phyloP scores from a whole-genome alignment of 495 filamentous ascomycete genomes.

The Neurospora sp. region DNA sequence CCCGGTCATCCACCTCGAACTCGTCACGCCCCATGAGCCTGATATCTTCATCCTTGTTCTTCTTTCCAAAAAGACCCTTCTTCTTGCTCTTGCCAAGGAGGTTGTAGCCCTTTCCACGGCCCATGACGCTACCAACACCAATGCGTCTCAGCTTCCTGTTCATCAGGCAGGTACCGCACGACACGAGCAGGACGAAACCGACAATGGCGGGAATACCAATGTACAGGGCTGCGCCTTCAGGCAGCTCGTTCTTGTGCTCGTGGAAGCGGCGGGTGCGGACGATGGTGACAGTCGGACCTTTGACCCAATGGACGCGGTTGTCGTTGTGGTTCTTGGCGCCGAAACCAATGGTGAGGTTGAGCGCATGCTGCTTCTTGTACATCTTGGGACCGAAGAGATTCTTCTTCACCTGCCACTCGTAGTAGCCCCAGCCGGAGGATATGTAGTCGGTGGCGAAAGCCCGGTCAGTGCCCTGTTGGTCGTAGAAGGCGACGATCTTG shows the following conservation, averaged over 20 bases:
- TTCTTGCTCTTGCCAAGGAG: constrained; percentile 24
- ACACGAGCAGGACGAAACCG: constrained; percentile 22
- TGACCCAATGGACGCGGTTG: constrained; percentile 8
- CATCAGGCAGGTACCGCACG: constrained; percentile 25
- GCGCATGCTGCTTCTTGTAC: constrained; percentile 12
- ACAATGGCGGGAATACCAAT: constrained; percentile 34
- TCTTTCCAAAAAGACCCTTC: constrained; percentile 16
- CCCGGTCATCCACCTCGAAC: background rate
- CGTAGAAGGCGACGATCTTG: constrained; percentile 28
- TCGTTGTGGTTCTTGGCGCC: constrained; percentile 16
- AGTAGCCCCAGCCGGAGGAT: constrained; percentile 30
- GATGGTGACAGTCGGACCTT: constrained; percentile 25
- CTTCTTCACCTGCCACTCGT: constrained; percentile 24
- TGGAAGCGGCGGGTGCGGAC: constrained; percentile 12
- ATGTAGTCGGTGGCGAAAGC: constrained; percentile 28
- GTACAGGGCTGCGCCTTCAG: constrained; percentile 20
- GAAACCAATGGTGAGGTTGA: constrained; percentile 34
- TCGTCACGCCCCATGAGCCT: constrained; percentile 28
- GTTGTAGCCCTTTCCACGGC: constrained; percentile 24
- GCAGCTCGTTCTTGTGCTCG: constrained; percentile 10
- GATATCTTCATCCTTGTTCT: constrained; percentile 24
- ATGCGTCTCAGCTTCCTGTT: constrained; percentile 29
- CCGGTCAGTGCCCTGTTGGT: constrained; percentile 17
- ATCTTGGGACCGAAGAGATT: constrained; percentile 14
- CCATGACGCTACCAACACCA: constrained; percentile 31